Conservation (phyloP, 768 basidiomycete genomes). For the Phylloporus arenicola region DNA sequence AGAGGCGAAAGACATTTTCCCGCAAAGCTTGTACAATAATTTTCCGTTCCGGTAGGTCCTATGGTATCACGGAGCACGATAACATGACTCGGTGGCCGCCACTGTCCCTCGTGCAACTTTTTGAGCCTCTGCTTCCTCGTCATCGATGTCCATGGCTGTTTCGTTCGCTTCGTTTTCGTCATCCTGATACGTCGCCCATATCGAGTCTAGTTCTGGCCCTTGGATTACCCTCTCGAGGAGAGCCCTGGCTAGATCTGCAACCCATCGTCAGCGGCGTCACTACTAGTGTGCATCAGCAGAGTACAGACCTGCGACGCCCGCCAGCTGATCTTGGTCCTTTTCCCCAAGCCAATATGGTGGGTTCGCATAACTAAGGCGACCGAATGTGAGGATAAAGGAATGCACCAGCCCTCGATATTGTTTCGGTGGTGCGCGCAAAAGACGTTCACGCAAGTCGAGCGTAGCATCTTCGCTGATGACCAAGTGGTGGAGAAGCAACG, state of each 20-base stretch:
- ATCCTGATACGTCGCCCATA: conserved; percentile 57
- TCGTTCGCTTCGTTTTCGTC: conserved; percentile 39
- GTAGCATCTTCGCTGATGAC: conserved; percentile 45
- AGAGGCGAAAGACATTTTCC: too few species aligned
- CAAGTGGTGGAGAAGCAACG: conserved; percentile 46
- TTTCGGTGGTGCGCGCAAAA: conserved; percentile 49
- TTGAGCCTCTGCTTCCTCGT: conserved; percentile 45
- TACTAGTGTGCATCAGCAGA: background rate
- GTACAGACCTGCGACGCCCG: conserved; percentile 44
- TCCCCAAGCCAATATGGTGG: conserved; percentile 54
- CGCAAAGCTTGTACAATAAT: conserved; percentile 23
- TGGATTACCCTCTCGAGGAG: conserved; percentile 65
- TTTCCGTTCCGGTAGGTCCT: conserved; percentile 29
- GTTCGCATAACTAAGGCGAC: conserved; percentile 67
- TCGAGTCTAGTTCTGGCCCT: conserved; percentile 62
- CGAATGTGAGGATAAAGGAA: conserved; percentile 71
- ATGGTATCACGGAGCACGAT: background rate
- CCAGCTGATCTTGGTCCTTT: conserved; percentile 37
- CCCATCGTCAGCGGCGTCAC: conserved; percentile 3
- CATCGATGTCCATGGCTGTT: conserved; percentile 45
- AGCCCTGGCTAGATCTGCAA: conserved; percentile 51
- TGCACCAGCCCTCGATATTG: conserved; percentile 60
- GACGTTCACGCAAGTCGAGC: conserved; percentile 51
- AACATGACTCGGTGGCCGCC: background rate
- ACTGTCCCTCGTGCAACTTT: conserved; percentile 11